Conservation (phyloP, 352 stramenopile species). For the Ophiocytium majus region DNA sequence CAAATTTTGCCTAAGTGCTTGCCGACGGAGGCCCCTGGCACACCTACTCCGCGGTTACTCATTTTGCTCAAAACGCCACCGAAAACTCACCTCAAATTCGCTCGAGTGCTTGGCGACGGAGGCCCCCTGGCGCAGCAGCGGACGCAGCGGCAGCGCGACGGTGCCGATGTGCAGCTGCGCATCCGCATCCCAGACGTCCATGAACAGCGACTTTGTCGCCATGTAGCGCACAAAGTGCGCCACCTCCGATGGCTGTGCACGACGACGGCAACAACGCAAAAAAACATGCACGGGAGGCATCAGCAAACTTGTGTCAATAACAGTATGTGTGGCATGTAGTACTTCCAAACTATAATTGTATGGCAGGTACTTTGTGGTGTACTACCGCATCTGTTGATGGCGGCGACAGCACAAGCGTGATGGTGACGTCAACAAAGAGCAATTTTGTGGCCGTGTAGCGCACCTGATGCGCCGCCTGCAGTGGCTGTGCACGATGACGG, state of each 20-base stretch:
- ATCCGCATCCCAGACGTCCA: conserved; percentile 88
- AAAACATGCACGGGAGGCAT: too few relatives aligned
- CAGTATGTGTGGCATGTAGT: too few relatives aligned
- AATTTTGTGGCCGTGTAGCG: conserved; percentile 76
- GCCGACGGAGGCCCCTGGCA: too few relatives aligned
- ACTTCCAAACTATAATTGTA: too few relatives aligned
- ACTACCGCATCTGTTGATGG: too few relatives aligned
- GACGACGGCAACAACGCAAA: conserved; percentile 56
- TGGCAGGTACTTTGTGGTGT: too few relatives aligned
- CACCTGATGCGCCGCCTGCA: conserved; percentile 72
- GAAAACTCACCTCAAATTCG: conserved; percentile 21
- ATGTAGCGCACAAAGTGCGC: conserved; percentile 78
- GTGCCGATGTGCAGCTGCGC: conserved; percentile 80
- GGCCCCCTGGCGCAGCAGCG: conserved; percentile 80
- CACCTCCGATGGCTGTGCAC: conserved; percentile 69
- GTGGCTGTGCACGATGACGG: conserved; percentile 63
- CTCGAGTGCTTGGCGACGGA: conserved; percentile 77
- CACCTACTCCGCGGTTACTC: too few relatives aligned
- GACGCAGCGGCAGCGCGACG: conserved; percentile 73
- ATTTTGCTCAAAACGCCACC: too few relatives aligned
- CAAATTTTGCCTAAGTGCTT: too few relatives aligned
- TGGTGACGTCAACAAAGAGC: conserved; percentile 82
- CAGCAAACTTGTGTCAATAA: too few relatives aligned
- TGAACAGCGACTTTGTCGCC: conserved; percentile 71
- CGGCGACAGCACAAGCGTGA: too few relatives aligned